These are phyloP conservation scores for Excoecaria agallocha DNA, from an alignment of 345 rosid genomes.

Conservation along the genomic window DNA sequence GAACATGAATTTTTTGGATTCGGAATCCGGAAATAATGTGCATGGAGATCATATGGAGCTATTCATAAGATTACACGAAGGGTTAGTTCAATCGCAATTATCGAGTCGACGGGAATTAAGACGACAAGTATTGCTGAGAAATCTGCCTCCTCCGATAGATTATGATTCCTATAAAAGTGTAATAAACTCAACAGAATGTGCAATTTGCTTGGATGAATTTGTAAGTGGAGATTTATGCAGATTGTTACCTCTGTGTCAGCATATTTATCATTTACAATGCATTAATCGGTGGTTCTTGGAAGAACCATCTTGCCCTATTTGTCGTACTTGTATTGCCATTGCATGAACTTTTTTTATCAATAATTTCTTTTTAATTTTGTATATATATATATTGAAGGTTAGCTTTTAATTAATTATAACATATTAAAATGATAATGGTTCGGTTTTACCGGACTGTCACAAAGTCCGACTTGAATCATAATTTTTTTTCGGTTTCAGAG, in stretches of 20 bases:
- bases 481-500: no score
- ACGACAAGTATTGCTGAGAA: not conserved
- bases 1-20: not conserved
- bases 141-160: not conserved
- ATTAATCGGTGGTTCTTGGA: slow-evolving; percentile 3
- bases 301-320: slow-evolving; percentile 3
- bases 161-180: not conserved
- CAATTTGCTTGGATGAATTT: slow-evolving; percentile 10
- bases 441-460: no score
- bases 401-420: no score
- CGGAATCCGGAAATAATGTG: not conserved
- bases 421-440: no score
- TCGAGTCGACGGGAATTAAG: not conserved
- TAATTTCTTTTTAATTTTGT: no score
- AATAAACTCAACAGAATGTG: not conserved
- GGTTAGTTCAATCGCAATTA: not conserved
- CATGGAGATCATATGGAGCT: not conserved
- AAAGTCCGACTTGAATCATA: no score
- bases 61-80: not conserved
- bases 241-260: not conserved
- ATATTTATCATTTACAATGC: slow-evolving; percentile 4
- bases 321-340: not conserved
- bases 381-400: no score
- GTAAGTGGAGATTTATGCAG: slow-evolving; percentile 4
- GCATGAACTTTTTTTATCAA: not conserved